Conservation (phyloP, 257 asterid species). For the Solanum commersonii region DNA sequence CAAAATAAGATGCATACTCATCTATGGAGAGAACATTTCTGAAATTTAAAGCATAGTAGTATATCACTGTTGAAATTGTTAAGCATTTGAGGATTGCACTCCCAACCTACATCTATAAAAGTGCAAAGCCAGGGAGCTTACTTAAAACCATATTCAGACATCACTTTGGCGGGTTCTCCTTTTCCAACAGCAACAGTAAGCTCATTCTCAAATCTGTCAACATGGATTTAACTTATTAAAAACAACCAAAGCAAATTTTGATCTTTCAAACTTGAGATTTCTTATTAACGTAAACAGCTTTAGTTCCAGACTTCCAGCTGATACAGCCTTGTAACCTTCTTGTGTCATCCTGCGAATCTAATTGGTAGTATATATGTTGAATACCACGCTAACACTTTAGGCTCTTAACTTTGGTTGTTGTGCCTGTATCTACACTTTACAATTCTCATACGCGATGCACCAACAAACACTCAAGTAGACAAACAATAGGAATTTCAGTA, state of each 20-base stretch:
- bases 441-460: background rate
- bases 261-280: slow-evolving; percentile 1
- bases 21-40: slow-evolving; percentile 78
- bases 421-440: background rate
- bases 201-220: slow-evolving; percentile 59
- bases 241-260: background rate
- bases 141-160: slow-evolving; percentile 92
- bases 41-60: slow-evolving; percentile 11
- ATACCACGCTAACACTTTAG: background rate
- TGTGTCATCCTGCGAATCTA: background rate
- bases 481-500: background rate
- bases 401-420: background rate
- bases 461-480: background rate
- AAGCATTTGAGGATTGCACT: background rate
- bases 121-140: slow-evolving; percentile 19
- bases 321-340: background rate
- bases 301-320: background rate
- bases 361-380: background rate
- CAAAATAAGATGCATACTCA: slow-evolving; percentile 69
- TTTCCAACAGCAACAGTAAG: slow-evolving; percentile 73
- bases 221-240: background rate
- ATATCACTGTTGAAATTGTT: background rate
- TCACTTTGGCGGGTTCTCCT: slow-evolving; percentile 80
- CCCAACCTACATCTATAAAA: background rate
- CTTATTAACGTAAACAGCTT: background rate